Conservation (phyloP, 495 filamentous ascomycete genomes). For the Aspergillus carlsbadensis region DNA sequence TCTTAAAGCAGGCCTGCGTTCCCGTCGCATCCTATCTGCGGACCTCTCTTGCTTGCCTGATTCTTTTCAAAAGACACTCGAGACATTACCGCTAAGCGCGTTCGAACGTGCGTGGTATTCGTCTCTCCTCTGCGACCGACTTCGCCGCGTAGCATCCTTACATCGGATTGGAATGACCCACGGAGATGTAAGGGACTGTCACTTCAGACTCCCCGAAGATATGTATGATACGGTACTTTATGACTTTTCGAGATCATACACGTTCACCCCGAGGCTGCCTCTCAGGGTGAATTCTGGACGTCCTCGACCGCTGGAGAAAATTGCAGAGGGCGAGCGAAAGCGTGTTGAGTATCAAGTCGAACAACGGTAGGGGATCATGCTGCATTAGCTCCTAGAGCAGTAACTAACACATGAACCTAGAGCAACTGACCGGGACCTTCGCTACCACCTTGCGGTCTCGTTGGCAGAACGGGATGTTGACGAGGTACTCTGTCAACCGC, state of each 20-base stretch:
- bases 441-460: conserved; percentile 7
- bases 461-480: conserved; percentile 3
- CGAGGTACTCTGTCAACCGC: conserved; percentile 12
- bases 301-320: conserved; percentile 11
- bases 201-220: conserved; percentile 22
- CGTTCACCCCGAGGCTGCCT: conserved; percentile 14
- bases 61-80: too few relatives aligned
- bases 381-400: too few relatives aligned
- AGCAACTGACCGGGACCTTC: conserved; percentile 15
- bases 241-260: conserved; percentile 23
- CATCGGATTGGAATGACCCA: conserved; percentile 23
- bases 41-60: too few relatives aligned
- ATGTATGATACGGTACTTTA: conserved; percentile 24
- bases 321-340: conserved; percentile 12
- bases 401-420: too few relatives aligned
- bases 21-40: too few relatives aligned
- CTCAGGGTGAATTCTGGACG: conserved; percentile 8
- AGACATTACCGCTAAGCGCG: too few relatives aligned
- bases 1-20: too few relatives aligned
- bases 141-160: conserved; percentile 21
- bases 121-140: conserved; percentile 23
- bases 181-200: conserved; percentile 19
- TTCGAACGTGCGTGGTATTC: too few relatives aligned
- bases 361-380: too few relatives aligned
- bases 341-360: conserved; percentile 5